phyloP scores from a whole-genome alignment of 176 grass and related monocot species.

The Cenchrus purpureus region DNA sequence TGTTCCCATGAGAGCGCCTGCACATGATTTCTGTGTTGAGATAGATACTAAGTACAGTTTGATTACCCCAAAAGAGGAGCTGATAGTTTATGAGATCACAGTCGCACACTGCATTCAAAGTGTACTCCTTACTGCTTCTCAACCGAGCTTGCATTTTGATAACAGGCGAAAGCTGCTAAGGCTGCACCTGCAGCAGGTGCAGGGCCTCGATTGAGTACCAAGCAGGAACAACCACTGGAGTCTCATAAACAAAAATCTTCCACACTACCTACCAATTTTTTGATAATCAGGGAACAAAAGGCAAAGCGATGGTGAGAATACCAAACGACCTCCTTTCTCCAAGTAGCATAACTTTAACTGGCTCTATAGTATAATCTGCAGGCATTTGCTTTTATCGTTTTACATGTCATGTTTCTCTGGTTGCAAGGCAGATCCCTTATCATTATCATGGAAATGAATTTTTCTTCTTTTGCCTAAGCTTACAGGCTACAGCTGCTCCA shows the following conservation, averaged over 20 bases:
- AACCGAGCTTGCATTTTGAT: conserved; percentile 22
- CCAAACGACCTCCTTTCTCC: not conserved
- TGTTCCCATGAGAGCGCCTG: not conserved
- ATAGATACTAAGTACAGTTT: not conserved
- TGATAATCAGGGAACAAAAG: conserved; percentile 71
- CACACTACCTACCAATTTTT: conserved; percentile 78
- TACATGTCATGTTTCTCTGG: conserved; percentile 9
- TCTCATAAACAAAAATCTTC: conserved; percentile 71
- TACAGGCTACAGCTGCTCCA: not conserved
- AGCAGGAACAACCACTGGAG: conserved; percentile 52
- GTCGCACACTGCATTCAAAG: conserved; percentile 13
- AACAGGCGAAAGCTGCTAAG: conserved; percentile 77
- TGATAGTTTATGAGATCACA: not conserved
- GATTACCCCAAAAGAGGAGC: not conserved
- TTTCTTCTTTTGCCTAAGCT: not conserved
- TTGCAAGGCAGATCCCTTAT: conserved; percentile 3
- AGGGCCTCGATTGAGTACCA: conserved; percentile 50
- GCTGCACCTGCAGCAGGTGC: conserved; percentile 32
- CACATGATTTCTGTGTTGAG: conserved; percentile 5
- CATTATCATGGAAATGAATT: not conserved
- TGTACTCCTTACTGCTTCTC: not conserved
- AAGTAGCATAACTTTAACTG: not conserved
- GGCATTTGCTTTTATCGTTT: conserved; percentile 23
- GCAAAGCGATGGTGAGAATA: conserved; percentile 65
- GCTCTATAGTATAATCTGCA: conserved; percentile 19